phyloP scores from a whole-genome alignment of 768 basidiomycete genomes.

The Hericium erinaceus region DNA sequence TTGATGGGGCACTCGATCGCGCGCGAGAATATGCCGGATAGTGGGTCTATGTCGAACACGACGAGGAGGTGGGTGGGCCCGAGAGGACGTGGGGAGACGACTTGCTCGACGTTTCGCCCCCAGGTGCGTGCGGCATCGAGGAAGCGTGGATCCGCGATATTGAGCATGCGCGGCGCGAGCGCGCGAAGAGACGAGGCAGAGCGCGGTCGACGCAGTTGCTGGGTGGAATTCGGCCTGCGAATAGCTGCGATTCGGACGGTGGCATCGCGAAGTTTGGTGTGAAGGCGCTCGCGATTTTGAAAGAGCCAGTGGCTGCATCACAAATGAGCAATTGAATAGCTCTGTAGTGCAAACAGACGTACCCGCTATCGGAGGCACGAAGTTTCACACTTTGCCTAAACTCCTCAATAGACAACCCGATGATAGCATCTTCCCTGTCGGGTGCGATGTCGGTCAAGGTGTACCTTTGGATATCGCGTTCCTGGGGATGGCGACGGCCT shows the following conservation, averaged over 20 bases:
- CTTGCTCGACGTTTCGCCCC: background rate
- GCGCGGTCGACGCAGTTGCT: background rate
- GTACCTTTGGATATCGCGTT: background rate
- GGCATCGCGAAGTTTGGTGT: background rate
- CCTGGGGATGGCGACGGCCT: background rate
- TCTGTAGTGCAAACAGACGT: background rate
- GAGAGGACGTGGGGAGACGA: background rate
- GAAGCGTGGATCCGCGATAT: background rate
- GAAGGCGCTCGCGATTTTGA: background rate
- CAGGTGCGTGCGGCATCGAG: background rate
- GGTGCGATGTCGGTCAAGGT: background rate
- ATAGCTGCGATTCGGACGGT: background rate
- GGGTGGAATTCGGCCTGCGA: background rate
- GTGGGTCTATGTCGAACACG: background rate
- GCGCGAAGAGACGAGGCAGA: background rate
- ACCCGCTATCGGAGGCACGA: background rate
- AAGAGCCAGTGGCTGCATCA: background rate
- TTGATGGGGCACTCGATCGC: conserved; percentile 1
- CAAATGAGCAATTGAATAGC: background rate
- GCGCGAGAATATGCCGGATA: background rate
- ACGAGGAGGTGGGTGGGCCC: conserved; percentile 1
- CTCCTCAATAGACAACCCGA: background rate
- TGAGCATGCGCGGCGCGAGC: background rate
- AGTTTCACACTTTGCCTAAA: background rate
- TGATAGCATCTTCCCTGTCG: background rate